Percentiles rank a stretch among this genome's conserved stretches.
These are phyloP conservation scores for Monosporascus sp. DNA, from an alignment of 2,329 filamentous ascomycete species.

Conservation along the genomic window DNA sequence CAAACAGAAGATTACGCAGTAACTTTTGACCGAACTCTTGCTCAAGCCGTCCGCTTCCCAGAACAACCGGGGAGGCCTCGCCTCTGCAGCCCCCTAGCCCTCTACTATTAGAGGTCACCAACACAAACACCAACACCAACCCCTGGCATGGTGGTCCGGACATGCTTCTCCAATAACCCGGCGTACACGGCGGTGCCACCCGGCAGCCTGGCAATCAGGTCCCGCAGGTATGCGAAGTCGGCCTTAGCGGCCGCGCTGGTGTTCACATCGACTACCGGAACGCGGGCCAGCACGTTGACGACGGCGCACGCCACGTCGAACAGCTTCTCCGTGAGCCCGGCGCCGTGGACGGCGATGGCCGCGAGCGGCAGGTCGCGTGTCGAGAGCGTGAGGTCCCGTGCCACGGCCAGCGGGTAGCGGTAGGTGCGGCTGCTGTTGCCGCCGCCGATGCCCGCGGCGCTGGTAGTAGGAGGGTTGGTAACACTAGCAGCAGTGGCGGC, in stretches of 20 bases:
- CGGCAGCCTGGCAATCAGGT: constrained; percentile 32
- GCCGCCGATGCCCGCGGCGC: too few relatives aligned
- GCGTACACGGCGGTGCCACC: constrained; percentile 34
- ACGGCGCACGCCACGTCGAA: constrained; percentile 41
- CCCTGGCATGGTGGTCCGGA: constrained; percentile 12
- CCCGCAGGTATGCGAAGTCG: constrained; percentile 32
- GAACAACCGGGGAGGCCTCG: too few relatives aligned
- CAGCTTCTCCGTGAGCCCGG: constrained; percentile 41
- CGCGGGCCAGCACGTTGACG: constrained; percentile 38
- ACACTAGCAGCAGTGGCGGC: too few relatives aligned
- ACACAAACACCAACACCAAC: too few relatives aligned
- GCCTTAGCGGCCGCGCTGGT: constrained; percentile 27
- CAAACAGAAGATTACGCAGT: too few relatives aligned
- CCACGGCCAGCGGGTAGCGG: constrained; percentile 37
- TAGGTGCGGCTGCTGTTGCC: constrained; percentile 31
- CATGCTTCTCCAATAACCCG: constrained; percentile 34
- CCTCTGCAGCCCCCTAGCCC: too few relatives aligned
- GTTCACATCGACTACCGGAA: constrained; percentile 24
- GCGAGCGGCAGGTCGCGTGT: constrained; percentile 33
- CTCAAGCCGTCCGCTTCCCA: too few relatives aligned
- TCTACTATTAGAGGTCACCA: too few relatives aligned
- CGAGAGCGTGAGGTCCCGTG: constrained; percentile 33
- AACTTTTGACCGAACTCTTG: too few relatives aligned
- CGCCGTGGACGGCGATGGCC: constrained; percentile 38
- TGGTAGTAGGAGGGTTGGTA: too few relatives aligned